Base-by-base conservation (phyloP, 1,284 basidiomycete species). In the Schizophyllum commune region DNA sequence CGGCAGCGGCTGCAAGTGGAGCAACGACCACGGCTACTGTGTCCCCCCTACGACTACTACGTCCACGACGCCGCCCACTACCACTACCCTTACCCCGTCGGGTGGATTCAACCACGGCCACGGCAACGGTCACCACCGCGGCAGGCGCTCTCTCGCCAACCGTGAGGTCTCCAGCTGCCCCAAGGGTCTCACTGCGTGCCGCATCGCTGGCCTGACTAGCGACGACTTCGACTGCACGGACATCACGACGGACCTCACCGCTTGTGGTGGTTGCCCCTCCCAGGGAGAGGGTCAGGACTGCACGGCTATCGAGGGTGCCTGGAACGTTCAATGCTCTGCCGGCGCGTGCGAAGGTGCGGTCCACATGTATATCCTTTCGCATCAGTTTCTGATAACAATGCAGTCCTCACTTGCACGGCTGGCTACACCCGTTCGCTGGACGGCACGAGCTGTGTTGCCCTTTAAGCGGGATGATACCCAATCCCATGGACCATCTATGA, bases 191-290 rank as follows among this genome's bases (percentile, higher is more conserved):
- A 77, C 83, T 47, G 86, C 86, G 52, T 91, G 88, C 75, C 84
- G 86, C 21, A 77, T 89, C 65, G 60, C 72, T 15, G 79, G 76
- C 32, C 63, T 75, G 20, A 68, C 65, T 9, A 71, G 59, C 22
- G 76, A 75, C 52, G 81, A 84, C 60, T 87, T 81, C 67, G 88
- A 90, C 70, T 91, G 88, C 64, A 65, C 87, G 55, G 83, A 88
- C 70, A 79, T 77, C 58, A 65, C 69, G 13, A 73, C 73, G 33
- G 85, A 88, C 64, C 77, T 88, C 52, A 75, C 79, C 63, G 82
- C 83, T 57, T 93, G 91, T 71, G 90, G 90, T 68, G 91, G 91
- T 53, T 93, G 90, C 70, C 73, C 81, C 4, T 79, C 82, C 7
- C 73, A 78, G 32, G 84, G 85, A 34, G 71, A 79, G 58, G 91